Conservation (phyloP, 2,329 filamentous ascomycete species). For the Aspergillus aculeatus region DNA sequence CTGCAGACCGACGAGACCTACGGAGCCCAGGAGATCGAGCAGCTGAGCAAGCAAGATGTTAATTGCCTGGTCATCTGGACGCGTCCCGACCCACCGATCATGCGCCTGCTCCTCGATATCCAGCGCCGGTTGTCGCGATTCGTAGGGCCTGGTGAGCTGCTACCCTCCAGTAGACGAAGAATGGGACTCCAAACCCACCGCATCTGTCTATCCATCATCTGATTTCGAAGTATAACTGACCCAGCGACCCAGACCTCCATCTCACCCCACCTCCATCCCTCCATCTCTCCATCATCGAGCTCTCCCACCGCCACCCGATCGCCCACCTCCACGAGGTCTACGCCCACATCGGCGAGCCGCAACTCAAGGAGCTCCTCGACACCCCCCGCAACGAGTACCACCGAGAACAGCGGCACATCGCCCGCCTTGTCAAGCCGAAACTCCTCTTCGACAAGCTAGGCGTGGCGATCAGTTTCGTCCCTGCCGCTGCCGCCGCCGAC, state of each 20-base stretch:
- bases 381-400: neutral
- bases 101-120: neutral
- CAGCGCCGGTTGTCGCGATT: neutral
- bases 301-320: conserved; percentile 4
- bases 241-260: neutral
- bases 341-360: neutral
- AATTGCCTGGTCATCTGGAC: conserved; percentile 6
- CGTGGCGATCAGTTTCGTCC: conserved; percentile 2
- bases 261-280: neutral
- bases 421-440: conserved; percentile 3
- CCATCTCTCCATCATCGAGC: conserved; percentile 3
- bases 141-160: conserved; percentile 3
- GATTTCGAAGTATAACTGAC: neutral
- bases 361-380: neutral
- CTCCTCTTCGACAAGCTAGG: neutral
- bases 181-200: too few species aligned
- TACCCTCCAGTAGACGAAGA: neutral
- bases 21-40: neutral
- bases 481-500: neutral
- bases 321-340: conserved; percentile 5
- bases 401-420: neutral
- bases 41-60: neutral
- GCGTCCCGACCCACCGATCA: neutral
- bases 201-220: too few species aligned
- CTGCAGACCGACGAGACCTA: neutral